Conservation (phyloP, 768 basidiomycete genomes). For the Tricholoma sp. region DNA sequence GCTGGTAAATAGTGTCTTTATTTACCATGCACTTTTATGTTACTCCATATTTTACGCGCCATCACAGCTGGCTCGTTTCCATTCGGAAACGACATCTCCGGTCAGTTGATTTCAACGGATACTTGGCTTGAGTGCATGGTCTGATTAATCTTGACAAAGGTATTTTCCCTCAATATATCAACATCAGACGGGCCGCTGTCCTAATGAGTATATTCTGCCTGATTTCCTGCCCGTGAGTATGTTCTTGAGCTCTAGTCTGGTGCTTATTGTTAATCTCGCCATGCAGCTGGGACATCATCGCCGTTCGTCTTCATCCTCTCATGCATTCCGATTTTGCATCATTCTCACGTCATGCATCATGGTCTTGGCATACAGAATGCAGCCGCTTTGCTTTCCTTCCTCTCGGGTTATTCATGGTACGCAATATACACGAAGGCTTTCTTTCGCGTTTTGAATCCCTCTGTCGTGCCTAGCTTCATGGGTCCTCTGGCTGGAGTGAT, state of each 20-base stretch:
- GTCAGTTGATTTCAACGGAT: not conserved
- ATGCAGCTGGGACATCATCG: not conserved
- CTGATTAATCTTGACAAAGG: not conserved
- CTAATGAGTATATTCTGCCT: not conserved
- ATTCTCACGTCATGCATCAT: not conserved
- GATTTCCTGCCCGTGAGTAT: not conserved
- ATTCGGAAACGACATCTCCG: not conserved
- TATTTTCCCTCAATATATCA: not conserved
- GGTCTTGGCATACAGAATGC: not conserved
- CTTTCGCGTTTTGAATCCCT: not conserved
- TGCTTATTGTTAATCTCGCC: not conserved
- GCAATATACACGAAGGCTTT: not conserved
- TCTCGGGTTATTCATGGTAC: not conserved
- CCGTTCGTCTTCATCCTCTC: not conserved
- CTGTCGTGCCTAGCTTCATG: not conserved
- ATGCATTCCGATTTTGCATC: not conserved
- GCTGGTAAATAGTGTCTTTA: not conserved
- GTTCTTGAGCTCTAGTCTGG: not conserved
- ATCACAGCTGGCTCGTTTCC: not conserved
- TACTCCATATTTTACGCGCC: not conserved
- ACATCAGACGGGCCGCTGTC: not conserved
- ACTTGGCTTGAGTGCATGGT: not conserved
- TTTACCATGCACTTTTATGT: not conserved
- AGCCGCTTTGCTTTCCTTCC: not conserved
- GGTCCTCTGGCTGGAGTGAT: slow-evolving; percentile 1